These are phyloP conservation scores for Leucocoprinus birnbaumii DNA, from an alignment of 768 basidiomycete species.

Conservation along the genomic window DNA sequence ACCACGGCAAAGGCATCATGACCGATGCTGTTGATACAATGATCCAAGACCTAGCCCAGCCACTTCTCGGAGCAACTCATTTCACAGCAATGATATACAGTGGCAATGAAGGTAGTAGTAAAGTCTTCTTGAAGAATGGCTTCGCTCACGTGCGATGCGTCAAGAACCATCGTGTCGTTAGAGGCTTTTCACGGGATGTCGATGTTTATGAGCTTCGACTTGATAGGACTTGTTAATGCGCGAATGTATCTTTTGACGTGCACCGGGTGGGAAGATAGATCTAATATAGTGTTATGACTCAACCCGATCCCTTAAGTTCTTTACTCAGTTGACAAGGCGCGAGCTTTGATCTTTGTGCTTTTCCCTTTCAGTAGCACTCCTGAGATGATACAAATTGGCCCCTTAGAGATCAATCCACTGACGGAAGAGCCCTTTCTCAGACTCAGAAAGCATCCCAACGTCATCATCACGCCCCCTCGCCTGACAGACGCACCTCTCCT, in stretches of 20 bases:
- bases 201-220: conserved; percentile 34
- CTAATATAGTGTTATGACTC: too few species aligned
- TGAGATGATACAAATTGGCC: too few species aligned
- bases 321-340: too few species aligned
- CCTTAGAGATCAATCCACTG: conserved; percentile 28
- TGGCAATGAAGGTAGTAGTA: conserved; percentile 57
- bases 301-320: too few species aligned
- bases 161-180: conserved; percentile 32
- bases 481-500: conserved; percentile 35
- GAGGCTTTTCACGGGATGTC: conserved; percentile 33
- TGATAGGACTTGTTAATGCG: too few species aligned
- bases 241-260: too few species aligned
- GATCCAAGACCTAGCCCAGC: conserved; percentile 58
- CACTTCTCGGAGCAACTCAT: conserved; percentile 54
- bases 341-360: too few species aligned
- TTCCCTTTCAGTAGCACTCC: too few species aligned
- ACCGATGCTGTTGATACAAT: conserved; percentile 55
- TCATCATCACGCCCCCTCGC: conserved; percentile 62
- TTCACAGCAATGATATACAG: conserved; percentile 42
- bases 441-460: conserved; percentile 44
- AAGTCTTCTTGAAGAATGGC: conserved; percentile 68
- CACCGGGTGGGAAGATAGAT: too few species aligned
- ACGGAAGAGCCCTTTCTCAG: conserved; percentile 47
- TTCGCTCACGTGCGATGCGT: conserved; percentile 40
- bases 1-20: conserved; percentile 75